These are phyloP conservation scores for Truncatella angustata DNA, from an alignment of 2,329 filamentous ascomycete genomes.

Conservation along the genomic window DNA sequence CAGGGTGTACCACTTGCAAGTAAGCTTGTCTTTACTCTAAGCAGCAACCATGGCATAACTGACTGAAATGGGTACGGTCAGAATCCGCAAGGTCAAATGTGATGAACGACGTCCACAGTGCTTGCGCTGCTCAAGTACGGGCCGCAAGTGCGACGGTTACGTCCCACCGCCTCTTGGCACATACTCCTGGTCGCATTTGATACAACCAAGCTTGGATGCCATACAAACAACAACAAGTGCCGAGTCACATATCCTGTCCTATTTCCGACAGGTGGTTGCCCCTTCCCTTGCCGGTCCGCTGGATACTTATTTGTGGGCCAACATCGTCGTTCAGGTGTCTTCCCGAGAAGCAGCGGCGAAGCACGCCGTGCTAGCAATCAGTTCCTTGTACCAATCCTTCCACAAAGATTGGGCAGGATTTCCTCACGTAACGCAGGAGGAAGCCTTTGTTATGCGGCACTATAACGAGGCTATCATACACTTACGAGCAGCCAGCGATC, in stretches of 20 bases:
- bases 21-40: not conserved
- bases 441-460: slow-evolving; percentile 1
- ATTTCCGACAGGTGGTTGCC: slow-evolving; percentile 13
- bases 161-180: slow-evolving; percentile 8
- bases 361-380: slow-evolving; percentile 18
- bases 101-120: slow-evolving; percentile 29
- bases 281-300: slow-evolving; percentile 8
- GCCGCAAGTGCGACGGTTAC: slow-evolving; percentile 25
- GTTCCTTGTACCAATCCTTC: slow-evolving; percentile 12
- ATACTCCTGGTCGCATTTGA: slow-evolving; percentile 15
- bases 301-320: slow-evolving; percentile 15
- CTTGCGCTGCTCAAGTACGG: slow-evolving; percentile 22
- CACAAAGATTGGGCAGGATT: not conserved
- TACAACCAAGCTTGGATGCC: slow-evolving; percentile 11
- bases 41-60: too few relatives aligned
- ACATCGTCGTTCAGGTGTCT: slow-evolving; percentile 14
- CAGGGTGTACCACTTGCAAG: not conserved
- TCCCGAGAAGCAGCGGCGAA: slow-evolving; percentile 13
- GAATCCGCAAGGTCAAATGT: slow-evolving; percentile 30
- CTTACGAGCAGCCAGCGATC: slow-evolving; percentile 10
- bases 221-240: slow-evolving; percentile 1
- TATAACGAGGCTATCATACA: slow-evolving; percentile 16
- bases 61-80: too few relatives aligned
- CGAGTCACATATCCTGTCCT: slow-evolving; percentile 15
- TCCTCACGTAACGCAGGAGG: not conserved